A percentile compares a stretch with the other conserved stretches of the same genome.
Evolutionary conservation across 1,139 yeast species (phyloP).

Genomic region (Hyphopichia fennica): DNA sequence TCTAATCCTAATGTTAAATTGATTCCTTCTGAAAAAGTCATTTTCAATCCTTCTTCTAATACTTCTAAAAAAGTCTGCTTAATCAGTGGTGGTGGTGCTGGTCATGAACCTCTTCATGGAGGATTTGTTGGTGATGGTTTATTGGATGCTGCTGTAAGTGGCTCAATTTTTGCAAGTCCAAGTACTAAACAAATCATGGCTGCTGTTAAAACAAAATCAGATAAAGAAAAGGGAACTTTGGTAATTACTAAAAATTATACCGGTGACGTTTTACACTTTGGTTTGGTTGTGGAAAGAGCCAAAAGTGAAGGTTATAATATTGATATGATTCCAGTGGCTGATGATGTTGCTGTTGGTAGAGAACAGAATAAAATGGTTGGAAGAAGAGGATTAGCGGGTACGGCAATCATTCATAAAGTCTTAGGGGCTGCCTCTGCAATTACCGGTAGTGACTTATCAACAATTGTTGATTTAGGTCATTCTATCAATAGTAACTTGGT

Average conservation of each 20-base stretch:
- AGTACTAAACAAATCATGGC: conserved; percentile 83
- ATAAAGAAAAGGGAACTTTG: conserved; percentile 62
- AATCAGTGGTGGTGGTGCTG: conserved; percentile 47
- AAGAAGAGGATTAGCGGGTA: conserved; percentile 91
- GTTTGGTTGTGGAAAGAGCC: conserved; percentile 85
- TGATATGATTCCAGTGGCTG: conserved; percentile 75
- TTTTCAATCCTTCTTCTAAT: conserved; percentile 45
- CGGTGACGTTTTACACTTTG: conserved; percentile 91
- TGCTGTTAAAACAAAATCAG: conserved; percentile 62
- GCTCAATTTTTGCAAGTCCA: conserved; percentile 89
- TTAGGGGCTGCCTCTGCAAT: conserved; percentile 70
- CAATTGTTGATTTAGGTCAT: conserved; percentile 59
- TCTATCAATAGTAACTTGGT: conserved; percentile 65
- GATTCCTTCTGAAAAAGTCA: conserved; percentile 67
- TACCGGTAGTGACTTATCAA: conserved; percentile 35
- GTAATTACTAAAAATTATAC: conserved; percentile 88
- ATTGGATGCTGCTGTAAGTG: conserved; percentile 85
- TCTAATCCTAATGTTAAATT: conserved; percentile 65
- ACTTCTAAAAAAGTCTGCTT: conserved; percentile 59
- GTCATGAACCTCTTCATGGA: conserved; percentile 93
- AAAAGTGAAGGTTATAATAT: conserved; percentile 71
- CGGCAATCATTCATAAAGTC: conserved; percentile 80
- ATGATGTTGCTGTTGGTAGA: conserved; percentile 91
- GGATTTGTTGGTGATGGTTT: conserved; percentile 86
- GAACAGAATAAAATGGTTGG: conserved; percentile 89